phyloP scores from a whole-genome alignment of 768 basidiomycete species.

The Tylopilus sp. region DNA sequence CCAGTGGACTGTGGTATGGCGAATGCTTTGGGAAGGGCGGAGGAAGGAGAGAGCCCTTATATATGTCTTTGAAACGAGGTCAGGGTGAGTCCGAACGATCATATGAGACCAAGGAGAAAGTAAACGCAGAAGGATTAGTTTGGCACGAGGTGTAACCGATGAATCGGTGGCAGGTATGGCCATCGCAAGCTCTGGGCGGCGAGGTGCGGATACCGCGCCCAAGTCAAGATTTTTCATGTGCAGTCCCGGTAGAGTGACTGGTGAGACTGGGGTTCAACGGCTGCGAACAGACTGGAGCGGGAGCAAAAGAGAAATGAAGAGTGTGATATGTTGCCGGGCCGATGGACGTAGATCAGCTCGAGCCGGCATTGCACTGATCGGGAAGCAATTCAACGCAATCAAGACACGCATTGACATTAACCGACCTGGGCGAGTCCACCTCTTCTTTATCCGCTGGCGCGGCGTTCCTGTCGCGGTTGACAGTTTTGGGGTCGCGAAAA shows the following conservation, averaged over 20 bases:
- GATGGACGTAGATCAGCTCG: slow-evolving; percentile 18
- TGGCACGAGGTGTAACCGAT: slow-evolving; percentile 37
- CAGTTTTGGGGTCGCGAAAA: slow-evolving; percentile 31
- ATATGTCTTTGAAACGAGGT: slow-evolving; percentile 40
- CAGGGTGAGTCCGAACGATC: slow-evolving; percentile 28
- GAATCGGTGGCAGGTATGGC: slow-evolving; percentile 13
- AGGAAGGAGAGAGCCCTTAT: slow-evolving; percentile 24
- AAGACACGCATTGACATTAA: slow-evolving; percentile 28
- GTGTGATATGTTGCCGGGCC: neutral
- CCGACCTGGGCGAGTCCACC: neutral
- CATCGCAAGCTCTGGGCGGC: slow-evolving; percentile 5
- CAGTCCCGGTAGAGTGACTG: slow-evolving; percentile 1
- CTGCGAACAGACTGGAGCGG: slow-evolving; percentile 3
- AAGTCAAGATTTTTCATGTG: slow-evolving; percentile 16
- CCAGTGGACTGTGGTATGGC: slow-evolving; percentile 19
- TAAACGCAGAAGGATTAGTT: slow-evolving; percentile 26
- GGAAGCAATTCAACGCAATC: slow-evolving; percentile 10
- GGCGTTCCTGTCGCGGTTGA: slow-evolving; percentile 24
- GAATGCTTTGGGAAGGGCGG: slow-evolving; percentile 17
- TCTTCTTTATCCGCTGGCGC: slow-evolving; percentile 13
- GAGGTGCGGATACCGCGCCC: slow-evolving; percentile 1
- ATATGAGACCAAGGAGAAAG: slow-evolving; percentile 22
- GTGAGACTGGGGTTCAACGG: neutral
- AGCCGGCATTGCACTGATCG: slow-evolving; percentile 2
- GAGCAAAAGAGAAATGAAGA: slow-evolving; percentile 4